Conservation (phyloP, 345 rosid species). For the Camelina laxa region DNA sequence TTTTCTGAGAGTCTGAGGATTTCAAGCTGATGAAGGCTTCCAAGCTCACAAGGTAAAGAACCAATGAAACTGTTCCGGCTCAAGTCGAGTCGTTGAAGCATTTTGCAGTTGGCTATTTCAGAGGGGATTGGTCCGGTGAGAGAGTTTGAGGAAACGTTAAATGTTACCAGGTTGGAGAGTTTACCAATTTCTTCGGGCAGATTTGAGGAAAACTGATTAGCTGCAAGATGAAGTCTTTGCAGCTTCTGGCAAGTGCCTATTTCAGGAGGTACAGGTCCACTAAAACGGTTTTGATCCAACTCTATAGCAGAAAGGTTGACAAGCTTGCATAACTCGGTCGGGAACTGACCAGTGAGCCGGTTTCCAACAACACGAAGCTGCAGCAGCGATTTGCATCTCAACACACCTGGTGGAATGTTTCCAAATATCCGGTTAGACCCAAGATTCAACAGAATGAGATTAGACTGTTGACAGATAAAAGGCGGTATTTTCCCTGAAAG, state of each 20-base stretch:
- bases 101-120: conserved; percentile 70
- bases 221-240: conserved; percentile 80
- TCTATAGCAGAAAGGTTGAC: conserved; percentile 76
- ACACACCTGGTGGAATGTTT: conserved; percentile 63
- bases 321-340: conserved; percentile 75
- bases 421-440: conserved; percentile 76
- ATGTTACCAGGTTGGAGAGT: conserved; percentile 74
- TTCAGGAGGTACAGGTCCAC: conserved; percentile 74
- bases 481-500: conserved; percentile 82
- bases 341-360: conserved; percentile 77
- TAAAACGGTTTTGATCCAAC: conserved; percentile 74
- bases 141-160: conserved; percentile 79
- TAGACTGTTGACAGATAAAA: conserved; percentile 59
- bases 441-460: conserved; percentile 68
- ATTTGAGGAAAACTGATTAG: conserved; percentile 62
- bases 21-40: conserved; percentile 78
- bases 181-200: conserved; percentile 80
- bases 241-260: conserved; percentile 69
- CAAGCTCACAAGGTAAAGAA: conserved; percentile 73
- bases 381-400: conserved; percentile 59
- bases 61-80: conserved; percentile 68
- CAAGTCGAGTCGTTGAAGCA: conserved; percentile 93
- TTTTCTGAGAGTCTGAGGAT: conserved; percentile 86
- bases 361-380: conserved; percentile 79
- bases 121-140: conserved; percentile 70